Evolutionary conservation across 805 yeast genomes (phyloP).

Genomic region (Candida succiphila): DNA sequence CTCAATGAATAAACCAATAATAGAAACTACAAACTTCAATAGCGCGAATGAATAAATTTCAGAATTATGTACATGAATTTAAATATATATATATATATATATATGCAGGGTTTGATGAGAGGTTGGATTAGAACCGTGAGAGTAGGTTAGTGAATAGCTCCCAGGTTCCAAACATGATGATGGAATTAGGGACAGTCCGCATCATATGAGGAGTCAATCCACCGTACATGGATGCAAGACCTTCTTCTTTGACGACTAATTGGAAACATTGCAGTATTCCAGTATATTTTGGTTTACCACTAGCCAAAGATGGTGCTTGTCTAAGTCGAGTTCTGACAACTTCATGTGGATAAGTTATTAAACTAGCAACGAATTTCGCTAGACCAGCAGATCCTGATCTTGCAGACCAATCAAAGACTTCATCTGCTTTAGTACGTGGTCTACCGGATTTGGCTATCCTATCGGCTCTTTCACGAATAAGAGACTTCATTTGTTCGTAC

Average conservation of each 20-base stretch:
- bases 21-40: too few relatives aligned
- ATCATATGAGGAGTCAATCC: constrained; percentile 95
- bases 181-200: constrained; percentile 95
- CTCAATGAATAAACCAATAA: too few relatives aligned
- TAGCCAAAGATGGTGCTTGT: constrained; percentile 73
- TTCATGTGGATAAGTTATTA: constrained; percentile 94
- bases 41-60: too few relatives aligned
- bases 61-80: too few relatives aligned
- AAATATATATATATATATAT: too few relatives aligned
- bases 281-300: constrained; percentile 78
- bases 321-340: constrained; percentile 92
- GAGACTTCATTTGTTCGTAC: constrained; percentile 84
- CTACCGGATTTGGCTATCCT: constrained; percentile 23
- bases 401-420: constrained; percentile 82
- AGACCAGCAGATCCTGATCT: constrained; percentile 97
- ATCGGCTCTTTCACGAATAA: constrained; percentile 45
- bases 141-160: constrained; percentile 65
- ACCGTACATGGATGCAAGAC: constrained; percentile 88
- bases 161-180: constrained; percentile 99
- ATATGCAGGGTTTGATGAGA: too few relatives aligned
- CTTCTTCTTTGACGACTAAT: constrained; percentile 85
- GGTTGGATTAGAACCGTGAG: constrained; percentile 20
- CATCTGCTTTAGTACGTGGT: constrained; percentile 43
- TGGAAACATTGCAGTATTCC: constrained; percentile 85
- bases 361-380: constrained; percentile 88